Evolutionary conservation across 2,329 filamentous ascomycete species (phyloP).

Genomic region (Coleophoma cylindrospora): DNA sequence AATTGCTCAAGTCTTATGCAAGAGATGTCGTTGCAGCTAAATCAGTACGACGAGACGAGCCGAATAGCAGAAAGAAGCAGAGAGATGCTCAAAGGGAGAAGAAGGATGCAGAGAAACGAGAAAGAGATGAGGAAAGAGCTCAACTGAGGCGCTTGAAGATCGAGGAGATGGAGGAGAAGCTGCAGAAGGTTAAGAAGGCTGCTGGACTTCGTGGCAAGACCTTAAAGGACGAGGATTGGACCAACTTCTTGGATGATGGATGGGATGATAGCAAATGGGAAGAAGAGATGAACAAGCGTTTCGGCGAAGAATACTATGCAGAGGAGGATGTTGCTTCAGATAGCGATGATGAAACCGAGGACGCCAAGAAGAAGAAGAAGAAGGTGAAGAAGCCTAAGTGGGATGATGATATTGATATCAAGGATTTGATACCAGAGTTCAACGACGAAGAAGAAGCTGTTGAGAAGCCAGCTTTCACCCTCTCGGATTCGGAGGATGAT

Average conservation of each 20-base stretch:
- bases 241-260: slow-evolving; percentile 75
- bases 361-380: slow-evolving; percentile 58
- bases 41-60: slow-evolving; percentile 81
- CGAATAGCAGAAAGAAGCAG: slow-evolving; percentile 68
- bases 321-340: slow-evolving; percentile 58
- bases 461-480: slow-evolving; percentile 42
- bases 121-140: slow-evolving; percentile 75
- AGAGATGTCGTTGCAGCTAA: slow-evolving; percentile 78
- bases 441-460: slow-evolving; percentile 30
- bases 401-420: slow-evolving; percentile 98
- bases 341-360: slow-evolving; percentile 46
- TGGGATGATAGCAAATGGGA: slow-evolving; percentile 93
- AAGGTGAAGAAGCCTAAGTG: slow-evolving; percentile 79
- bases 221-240: slow-evolving; percentile 74
- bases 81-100: slow-evolving; percentile 73
- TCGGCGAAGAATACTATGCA: slow-evolving; percentile 88
- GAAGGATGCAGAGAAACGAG: slow-evolving; percentile 72
- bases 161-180: slow-evolving; percentile 82
- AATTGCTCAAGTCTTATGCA: slow-evolving; percentile 81
- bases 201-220: slow-evolving; percentile 69
- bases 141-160: slow-evolving; percentile 82
- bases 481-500: slow-evolving; percentile 34
- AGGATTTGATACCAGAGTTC: slow-evolving; percentile 83
- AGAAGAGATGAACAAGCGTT: slow-evolving; percentile 79
- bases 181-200: slow-evolving; percentile 83